phyloP scores from a whole-genome alignment of 208 protist species.

The Plasmodiophora brassicae region DNA sequence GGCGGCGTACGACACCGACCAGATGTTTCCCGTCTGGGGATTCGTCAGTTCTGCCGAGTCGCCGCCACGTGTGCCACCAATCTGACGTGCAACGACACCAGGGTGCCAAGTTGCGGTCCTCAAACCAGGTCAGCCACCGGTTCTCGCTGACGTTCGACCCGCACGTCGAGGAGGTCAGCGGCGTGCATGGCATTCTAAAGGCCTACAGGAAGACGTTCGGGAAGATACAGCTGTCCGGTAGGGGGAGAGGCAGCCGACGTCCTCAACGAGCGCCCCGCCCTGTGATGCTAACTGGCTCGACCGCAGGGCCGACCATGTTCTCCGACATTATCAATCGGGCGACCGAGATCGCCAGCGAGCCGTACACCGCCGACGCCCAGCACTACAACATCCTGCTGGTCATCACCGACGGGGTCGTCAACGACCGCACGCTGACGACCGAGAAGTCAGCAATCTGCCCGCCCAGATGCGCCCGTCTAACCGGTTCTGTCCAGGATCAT shows the following conservation, averaged over 20 bases:
- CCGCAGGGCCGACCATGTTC: slow-evolving; percentile 61
- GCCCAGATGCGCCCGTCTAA: neutral
- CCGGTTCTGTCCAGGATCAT: slow-evolving; percentile 59
- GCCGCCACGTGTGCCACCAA: neutral
- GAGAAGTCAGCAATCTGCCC: neutral
- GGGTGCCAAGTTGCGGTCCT: slow-evolving; percentile 57
- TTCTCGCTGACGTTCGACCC: slow-evolving; percentile 43
- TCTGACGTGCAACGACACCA: slow-evolving; percentile 49
- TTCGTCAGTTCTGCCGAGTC: slow-evolving; percentile 49
- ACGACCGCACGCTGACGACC: slow-evolving; percentile 46
- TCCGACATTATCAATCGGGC: slow-evolving; percentile 53
- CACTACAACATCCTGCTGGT: slow-evolving; percentile 77
- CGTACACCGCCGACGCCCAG: slow-evolving; percentile 25
- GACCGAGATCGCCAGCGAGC: slow-evolving; percentile 23
- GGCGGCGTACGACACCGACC: slow-evolving; percentile 54
- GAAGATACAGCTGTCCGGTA: slow-evolving; percentile 51
- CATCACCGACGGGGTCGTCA: slow-evolving; percentile 76
- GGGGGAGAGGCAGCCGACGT: neutral
- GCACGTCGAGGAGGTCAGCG: slow-evolving; percentile 46
- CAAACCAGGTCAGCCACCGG: slow-evolving; percentile 25
- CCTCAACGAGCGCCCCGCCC: neutral
- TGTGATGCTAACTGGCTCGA: neutral
- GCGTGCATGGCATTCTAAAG: slow-evolving; percentile 54
- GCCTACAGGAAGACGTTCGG: slow-evolving; percentile 54
- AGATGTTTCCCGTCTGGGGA: slow-evolving; percentile 57